Base-by-base conservation (phyloP, 495 filamentous ascomycete genomes). In the Hypoxylon fuscum region DNA sequence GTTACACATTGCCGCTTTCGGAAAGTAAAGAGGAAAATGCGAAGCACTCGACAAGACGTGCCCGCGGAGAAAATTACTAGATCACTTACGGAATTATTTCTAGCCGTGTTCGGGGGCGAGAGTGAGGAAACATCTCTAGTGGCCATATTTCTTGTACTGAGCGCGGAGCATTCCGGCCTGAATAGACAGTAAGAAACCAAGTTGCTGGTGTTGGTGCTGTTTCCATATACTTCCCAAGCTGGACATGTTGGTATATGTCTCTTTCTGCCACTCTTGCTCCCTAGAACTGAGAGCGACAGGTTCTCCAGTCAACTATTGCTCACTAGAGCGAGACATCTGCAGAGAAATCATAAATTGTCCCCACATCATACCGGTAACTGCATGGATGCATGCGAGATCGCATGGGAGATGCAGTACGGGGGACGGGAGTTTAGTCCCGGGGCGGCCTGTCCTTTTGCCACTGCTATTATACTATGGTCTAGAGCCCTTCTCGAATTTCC, bases 1-100 rank as follows among this genome's bases (percentile, higher is more conserved):
- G 57, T 57, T 50, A 47, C 18, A 45, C 34, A 66, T 62, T 64
- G 62, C 69, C 69, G 69, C 59, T 65, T 72, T 64, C 69, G 67
- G 69, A 70, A 69, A 48, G 55, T 25, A 55, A 56, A 50, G 57
- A 59, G 54, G 17, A 41, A 46, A 54, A 59, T 47, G 63, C 18
- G 50, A 52, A 29, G 59, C 22, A 35, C 22, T 56, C 18, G 42
- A 59, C 42, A 46, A 50, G 59, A 15, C 29, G 52, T 66, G 34
- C 56, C 22, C 35, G 27, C 27, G 42, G 35, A 49, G 52, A 52
- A 60, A 3, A 43, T 45, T 44, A 47, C 61, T 68, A 64, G 53
- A 18, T 60, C 53, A 62, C 64, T 51, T 65, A 62, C 51, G 65
- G 57, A 64, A 41, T 37, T 55, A 47, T 63, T 27, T 42, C 46